Base-by-base conservation (phyloP, 768 basidiomycete species). In the Rhodotorula babjevae region DNA sequence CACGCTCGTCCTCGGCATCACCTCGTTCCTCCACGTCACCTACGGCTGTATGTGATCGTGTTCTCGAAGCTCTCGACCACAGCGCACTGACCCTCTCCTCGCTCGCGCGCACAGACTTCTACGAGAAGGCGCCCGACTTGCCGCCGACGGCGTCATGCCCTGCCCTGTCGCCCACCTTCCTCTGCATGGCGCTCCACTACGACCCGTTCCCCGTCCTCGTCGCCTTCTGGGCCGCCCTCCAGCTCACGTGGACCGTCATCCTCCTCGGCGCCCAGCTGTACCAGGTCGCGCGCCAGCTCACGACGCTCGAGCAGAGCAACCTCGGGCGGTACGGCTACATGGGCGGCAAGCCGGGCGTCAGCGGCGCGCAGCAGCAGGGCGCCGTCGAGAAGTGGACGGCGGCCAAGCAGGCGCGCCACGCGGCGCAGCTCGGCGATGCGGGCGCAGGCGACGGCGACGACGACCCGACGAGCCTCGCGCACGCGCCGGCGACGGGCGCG, bases 321-420 rank as follows among this genome's bases (percentile, higher is more conserved):
- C 87, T 98, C 5, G 93, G 95, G 7, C 87, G 95, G 59, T 97
- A 89, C 78, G 95, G 96, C 21, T 97, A 89, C 83, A 95, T 99
- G 92, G 95, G 96, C 50, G 94, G 94, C 0, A 87, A 91, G 82
- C 68, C 75, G 1, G 75, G 75, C 23, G 63, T 76, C n/a, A 52
- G 44, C 10, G 75, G 65, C 23, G 29, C 68, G 36, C 44, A 36
- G 16, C 75, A 76, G 63, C 65, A 64, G 31, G 74, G 74, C 6
- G 58, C 61, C 12, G 64, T 66, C 31, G 70, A 61, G 44, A 66
- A 66, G 53, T 53, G 40, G 40, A n/a, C 16, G 11, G 36, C 63
- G 77, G 83, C 42, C n/a, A 68, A 57, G 7, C 63, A 36, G 2
- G 61, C 61, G 8, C 63, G 67, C 2, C 63, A 65, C 40, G 58